These are phyloP conservation scores for Mycena galopus DNA, from an alignment of 768 basidiomycete genomes.

Conservation along the genomic window DNA sequence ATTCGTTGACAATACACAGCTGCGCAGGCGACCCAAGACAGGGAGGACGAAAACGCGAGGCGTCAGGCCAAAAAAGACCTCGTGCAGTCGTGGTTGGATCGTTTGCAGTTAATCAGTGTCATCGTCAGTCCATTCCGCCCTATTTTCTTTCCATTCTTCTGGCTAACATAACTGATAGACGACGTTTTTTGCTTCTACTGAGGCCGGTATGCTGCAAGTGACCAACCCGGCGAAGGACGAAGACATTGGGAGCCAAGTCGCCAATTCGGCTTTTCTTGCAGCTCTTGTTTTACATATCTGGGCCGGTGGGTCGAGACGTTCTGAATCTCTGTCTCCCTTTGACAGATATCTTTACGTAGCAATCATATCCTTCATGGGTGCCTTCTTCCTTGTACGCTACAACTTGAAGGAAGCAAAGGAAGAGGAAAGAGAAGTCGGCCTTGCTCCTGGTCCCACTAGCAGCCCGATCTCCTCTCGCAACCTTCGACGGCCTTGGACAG, in stretches of 20 bases:
- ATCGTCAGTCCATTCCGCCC: slow-evolving; percentile 55
- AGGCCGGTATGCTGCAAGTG: slow-evolving; percentile 63
- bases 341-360: slow-evolving; percentile 33
- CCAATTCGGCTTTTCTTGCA: slow-evolving; percentile 63
- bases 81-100: slow-evolving; percentile 73
- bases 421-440: slow-evolving; percentile 57
- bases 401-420: slow-evolving; percentile 66
- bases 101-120: slow-evolving; percentile 70
- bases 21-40: slow-evolving; percentile 51
- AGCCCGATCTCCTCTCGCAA: background rate
- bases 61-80: slow-evolving; percentile 63
- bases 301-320: slow-evolving; percentile 53
- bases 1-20: background rate
- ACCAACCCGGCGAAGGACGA: slow-evolving; percentile 53
- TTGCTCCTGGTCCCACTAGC: slow-evolving; percentile 25
- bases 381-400: slow-evolving; percentile 69
- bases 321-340: background rate
- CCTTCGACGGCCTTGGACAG: slow-evolving; percentile 30
- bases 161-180: slow-evolving; percentile 52
- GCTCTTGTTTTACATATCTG: slow-evolving; percentile 68
- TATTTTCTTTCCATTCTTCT: background rate
- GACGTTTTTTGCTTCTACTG: slow-evolving; percentile 73
- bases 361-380: slow-evolving; percentile 62
- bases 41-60: slow-evolving; percentile 59
- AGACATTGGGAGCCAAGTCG: slow-evolving; percentile 43